Percentiles rank a stretch among this genome's conserved stretches.
Evolutionary conservation across 1,139 yeast species (phyloP).

Genomic region (Yamadazyma sp.): DNA sequence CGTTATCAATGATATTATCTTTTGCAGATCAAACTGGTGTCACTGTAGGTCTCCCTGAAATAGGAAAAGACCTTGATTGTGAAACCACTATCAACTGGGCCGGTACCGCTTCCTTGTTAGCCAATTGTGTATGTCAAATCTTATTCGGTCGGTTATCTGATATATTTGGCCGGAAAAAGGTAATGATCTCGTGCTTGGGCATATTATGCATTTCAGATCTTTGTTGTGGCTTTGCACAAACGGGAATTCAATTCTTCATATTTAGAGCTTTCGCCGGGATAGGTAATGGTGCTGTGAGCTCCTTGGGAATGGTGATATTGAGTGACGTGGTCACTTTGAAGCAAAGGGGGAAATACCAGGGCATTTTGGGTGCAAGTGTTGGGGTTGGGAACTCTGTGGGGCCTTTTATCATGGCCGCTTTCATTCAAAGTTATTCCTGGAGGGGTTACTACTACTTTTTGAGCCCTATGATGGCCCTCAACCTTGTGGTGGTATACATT

Average conservation of each 20-base stretch:
- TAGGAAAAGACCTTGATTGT: constrained; percentile 37
- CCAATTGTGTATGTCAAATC: constrained; percentile 46
- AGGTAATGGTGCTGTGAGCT: constrained; percentile 44
- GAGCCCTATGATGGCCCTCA: constrained; percentile 37
- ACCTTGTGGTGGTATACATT: constrained; percentile 22
- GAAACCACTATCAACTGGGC: constrained; percentile 50
- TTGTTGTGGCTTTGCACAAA: constrained; percentile 42
- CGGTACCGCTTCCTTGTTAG: constrained; percentile 49
- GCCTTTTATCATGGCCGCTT: constrained; percentile 53
- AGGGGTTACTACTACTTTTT: constrained; percentile 47
- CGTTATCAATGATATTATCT: constrained; percentile 25
- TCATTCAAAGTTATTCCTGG: constrained; percentile 46
- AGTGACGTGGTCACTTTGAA: constrained; percentile 44
- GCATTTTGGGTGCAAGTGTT: constrained; percentile 48
- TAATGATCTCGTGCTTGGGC: constrained; percentile 30
- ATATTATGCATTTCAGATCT: constrained; percentile 37
- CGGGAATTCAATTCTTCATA: constrained; percentile 39
- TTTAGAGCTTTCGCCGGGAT: constrained; percentile 46
- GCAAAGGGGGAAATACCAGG: constrained; percentile 45
- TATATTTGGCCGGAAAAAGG: constrained; percentile 43
- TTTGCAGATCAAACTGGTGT: constrained; percentile 48
- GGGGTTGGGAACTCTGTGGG: constrained; percentile 50
- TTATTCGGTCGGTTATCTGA: constrained; percentile 45
- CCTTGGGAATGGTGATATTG: constrained; percentile 40
- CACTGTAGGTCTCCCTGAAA: constrained; percentile 37